Evolutionary conservation across 805 yeast species (phyloP), one percentile per base, ranked within the genome.

Genomic region (Ogataea ganodermae): DNA sequence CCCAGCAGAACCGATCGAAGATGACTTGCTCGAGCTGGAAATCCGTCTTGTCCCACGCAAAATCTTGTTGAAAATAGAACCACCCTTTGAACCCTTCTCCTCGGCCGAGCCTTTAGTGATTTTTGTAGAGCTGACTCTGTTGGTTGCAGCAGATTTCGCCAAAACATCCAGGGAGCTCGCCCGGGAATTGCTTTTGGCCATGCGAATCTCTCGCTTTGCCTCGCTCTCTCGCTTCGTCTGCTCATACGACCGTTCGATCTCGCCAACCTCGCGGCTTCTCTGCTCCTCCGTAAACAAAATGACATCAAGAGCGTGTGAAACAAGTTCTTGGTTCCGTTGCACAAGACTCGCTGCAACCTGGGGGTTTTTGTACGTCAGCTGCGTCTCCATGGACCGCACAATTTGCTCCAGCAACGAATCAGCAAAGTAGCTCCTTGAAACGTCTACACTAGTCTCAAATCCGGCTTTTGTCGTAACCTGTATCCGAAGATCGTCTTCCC

Each of bases 371-470:
- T 71, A 59, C 8, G 74, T 63, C 32, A 70, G 47, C 24, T 60
- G 63, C 18, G 65, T 55, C 0, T 69, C 61, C 52, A 68, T 59
- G 27, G 73, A 44, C 24, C 65, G 63, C 9, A 74, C 63, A 4
- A 76, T 50, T 45, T 75, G 74, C 13, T 63, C 65, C 3, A 72
- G 61, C 22, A 80, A 52, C 17, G 63, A 57, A 1, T 56, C 56
- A 4, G 74, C 60, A 14, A 79, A 62, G 13, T 70, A 68, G 1
- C 56, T 44, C 18, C 64, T 51, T 12, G 58, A 50, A 9, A 75
- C 65, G 6, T 58, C 55, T 27, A 58, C 58, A 3, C 57, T 44
- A 14, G 61, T 50, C 9, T 40, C 50, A n/a, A n/a, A n/a, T 6
- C 55, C 43, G 13, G 55, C 6, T 57, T 60, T n/a, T 58, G 47